Base-by-base conservation (phyloP, 2,329 filamentous ascomycete genomes). In the Aspergillus pseudoglaucus region DNA sequence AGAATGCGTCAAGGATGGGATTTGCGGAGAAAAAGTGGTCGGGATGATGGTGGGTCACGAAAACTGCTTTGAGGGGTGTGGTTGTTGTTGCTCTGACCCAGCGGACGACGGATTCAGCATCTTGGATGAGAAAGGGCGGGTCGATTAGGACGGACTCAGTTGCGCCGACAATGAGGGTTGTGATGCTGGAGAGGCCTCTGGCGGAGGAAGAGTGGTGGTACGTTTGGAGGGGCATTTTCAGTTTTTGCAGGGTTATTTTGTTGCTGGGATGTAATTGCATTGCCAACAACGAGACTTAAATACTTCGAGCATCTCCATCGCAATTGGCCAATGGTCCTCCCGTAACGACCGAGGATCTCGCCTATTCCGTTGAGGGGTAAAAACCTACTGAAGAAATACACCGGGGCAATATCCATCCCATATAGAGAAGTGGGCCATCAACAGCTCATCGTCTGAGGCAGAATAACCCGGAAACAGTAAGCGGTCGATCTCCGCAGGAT, bases 41-140 rank as follows among this genome's bases (percentile, higher is more conserved):
- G 5, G 63, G 62, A 45, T 65, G 64, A 45, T 67, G 65, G 48
- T 66, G 63, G 6, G 64, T 66, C 17, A 64, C 54, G 46, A 66
- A 67, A 32, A 68, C 52, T 4, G 60, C 64, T 40, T 56, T 58
- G 6, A 66, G 45, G 1, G 60, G 56, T 3, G 55, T 42, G 4
- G 43, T 23, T 3, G 56, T 60, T 5, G 47, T 65, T 4, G 51
- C 30, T 33, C 59, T 57, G 25, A 65, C 51, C 58, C 60, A 65
- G 30, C 37, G n/a, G 8, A 64, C 54, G 3, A 63, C 56, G 9
- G 59, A 51, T 4, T 58, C 41, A 23, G 62, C 63, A 45, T 65
- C 63, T 4, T 56, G 56, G 5, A 66, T 50, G 10, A 68, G 59
- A 47, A 67, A 62, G 0, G 64, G 64, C 0, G 59, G 62, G 45